Evolutionary conservation across 164 flowering plant genomes (phyloP).

Genomic region (Dillenia suffruticosa): DNA sequence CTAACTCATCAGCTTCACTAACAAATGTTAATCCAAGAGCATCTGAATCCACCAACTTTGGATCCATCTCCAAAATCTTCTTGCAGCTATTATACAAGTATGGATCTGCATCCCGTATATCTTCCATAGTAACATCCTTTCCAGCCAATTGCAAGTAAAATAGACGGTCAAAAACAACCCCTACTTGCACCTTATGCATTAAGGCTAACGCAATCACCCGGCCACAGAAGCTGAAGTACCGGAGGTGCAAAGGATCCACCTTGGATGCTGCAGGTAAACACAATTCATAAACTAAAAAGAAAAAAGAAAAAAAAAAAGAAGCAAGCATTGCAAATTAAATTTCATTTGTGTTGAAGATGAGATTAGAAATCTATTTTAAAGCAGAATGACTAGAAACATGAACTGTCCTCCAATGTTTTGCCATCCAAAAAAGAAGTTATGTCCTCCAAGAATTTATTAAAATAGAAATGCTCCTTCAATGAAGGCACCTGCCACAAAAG

Average conservation of each 20-base stretch:
- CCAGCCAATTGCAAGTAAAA: conserved; percentile 83
- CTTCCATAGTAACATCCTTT: conserved; percentile 54
- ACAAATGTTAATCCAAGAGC: conserved; percentile 81
- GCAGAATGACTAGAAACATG: too few relatives aligned
- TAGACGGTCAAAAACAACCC: conserved; percentile 71
- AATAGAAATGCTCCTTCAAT: too few relatives aligned
- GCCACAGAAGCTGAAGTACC: conserved; percentile 78
- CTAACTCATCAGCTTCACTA: conserved; percentile 77
- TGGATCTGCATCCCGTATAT: conserved; percentile 85
- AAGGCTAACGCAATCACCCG: conserved; percentile 82
- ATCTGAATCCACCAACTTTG: conserved; percentile 74
- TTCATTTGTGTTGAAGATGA: too few relatives aligned
- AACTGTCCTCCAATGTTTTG: too few relatives aligned
- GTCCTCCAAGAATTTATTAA: too few relatives aligned
- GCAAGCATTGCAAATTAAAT: neutral
- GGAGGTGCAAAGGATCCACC: conserved; percentile 75
- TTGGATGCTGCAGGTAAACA: conserved; percentile 65
- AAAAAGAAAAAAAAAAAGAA: neutral
- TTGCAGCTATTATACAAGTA: conserved; percentile 72
- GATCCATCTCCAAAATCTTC: conserved; percentile 77
- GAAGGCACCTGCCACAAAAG: too few relatives aligned
- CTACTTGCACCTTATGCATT: conserved; percentile 88
- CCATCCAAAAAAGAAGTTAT: too few relatives aligned
- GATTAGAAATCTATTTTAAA: too few relatives aligned
- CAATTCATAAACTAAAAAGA: neutral